phyloP scores from a whole-genome alignment of 1,139 yeast genomes.

The Hansenula anomala region DNA sequence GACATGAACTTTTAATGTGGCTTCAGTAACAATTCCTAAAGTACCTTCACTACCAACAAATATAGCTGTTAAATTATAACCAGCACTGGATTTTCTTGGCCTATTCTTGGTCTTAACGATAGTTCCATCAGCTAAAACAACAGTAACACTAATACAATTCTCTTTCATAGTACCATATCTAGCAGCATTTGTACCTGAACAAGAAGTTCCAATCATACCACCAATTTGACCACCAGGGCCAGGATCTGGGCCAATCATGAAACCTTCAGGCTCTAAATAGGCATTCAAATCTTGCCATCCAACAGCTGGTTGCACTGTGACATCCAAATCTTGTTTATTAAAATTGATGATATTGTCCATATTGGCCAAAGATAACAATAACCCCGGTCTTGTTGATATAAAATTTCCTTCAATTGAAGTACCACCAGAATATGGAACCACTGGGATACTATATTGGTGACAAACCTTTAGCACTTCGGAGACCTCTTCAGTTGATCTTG shows the following conservation, averaged over 20 bases:
- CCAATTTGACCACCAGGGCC: constrained; percentile 81
- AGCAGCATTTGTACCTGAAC: constrained; percentile 77
- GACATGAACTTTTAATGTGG: constrained; percentile 63
- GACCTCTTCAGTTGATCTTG: constrained; percentile 61
- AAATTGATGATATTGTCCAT: constrained; percentile 52
- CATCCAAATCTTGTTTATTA: constrained; percentile 56
- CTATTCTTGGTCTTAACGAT: constrained; percentile 66
- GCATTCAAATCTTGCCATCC: constrained; percentile 67
- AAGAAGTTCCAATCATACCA: constrained; percentile 72
- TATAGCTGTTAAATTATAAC: constrained; percentile 64
- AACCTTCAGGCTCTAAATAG: constrained; percentile 38
- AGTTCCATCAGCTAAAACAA: constrained; percentile 77
- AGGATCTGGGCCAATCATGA: constrained; percentile 69
- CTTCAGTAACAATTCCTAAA: constrained; percentile 69
- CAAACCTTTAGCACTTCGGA: constrained; percentile 56
- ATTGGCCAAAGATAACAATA: constrained; percentile 47
- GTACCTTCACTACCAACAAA: constrained; percentile 79
- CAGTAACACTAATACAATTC: constrained; percentile 65
- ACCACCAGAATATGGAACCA: constrained; percentile 77
- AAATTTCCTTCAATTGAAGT: constrained; percentile 83
- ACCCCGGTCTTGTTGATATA: constrained; percentile 54
- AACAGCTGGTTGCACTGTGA: constrained; percentile 67
- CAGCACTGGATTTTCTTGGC: constrained; percentile 76
- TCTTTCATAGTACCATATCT: constrained; percentile 77
- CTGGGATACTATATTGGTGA: constrained; percentile 58